Base-by-base conservation (phyloP, 192 early-diverging fungal genomes). In the Backusella liffmaniae region DNA sequence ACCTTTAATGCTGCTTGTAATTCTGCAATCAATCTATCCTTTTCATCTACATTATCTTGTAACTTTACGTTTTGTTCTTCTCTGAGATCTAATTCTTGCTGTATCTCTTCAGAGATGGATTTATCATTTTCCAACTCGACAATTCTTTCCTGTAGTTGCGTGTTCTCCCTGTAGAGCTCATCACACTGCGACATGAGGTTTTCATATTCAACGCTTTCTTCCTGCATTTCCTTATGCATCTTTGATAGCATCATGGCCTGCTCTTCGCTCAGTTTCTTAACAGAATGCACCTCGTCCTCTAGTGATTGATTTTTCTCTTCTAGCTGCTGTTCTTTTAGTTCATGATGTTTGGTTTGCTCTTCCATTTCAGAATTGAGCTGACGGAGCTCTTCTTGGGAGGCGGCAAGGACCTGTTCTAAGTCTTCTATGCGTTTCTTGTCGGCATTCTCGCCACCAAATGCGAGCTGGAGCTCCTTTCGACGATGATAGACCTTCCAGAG, bases 401-500 rank as follows among this genome's bases (percentile, higher is more conserved):
- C 73, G 0, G 73, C 65, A 23, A 74, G 26, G 1, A 65, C 37
- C 5, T 74, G 41, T 18, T 74, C 65, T 4, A 80, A 16, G 21
- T 73, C 59, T 23, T 26, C 49, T 6, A 76, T 72, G 32, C 66
- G 41, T 32, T 80, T 42, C 15, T 75, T 49, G 29, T 76, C 30
- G 10, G 62, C 70, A 32, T 80, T 75, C 15, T 80, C 74, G 32
- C 34, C 59, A 16, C 65, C 36, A 41, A 72, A 79, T 4, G 68
- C 37, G 2, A 53, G 66, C 39, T 70, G 42, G 16, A 79, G 77
- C 4, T 74, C 69, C 49, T 75, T 80, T 21, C 75, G 37, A 16
- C 39, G 93, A 71, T 91, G 88, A 85, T 96, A 99, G 44, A 98
- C 91, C 72, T 92, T 92, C 96, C 96, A 98, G 93, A 96, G 97